Conservation (phyloP, 108 stramenopile genomes). For the Cylindrotheca closterium region DNA sequence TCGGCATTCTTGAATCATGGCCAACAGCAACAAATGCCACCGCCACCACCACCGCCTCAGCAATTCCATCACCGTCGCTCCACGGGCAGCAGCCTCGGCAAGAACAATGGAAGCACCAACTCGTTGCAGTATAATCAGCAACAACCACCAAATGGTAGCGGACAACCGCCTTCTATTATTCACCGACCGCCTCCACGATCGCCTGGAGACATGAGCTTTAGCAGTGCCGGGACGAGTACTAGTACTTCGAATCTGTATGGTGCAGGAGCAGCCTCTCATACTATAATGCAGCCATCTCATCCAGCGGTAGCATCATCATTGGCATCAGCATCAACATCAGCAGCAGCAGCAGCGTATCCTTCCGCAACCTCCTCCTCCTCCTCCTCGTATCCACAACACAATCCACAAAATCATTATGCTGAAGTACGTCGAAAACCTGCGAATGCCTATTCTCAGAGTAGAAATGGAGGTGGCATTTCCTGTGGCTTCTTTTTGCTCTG, state of each 20-base stretch:
- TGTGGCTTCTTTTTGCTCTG: not conserved
- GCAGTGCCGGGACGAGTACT: no score
- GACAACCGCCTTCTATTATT: no score
- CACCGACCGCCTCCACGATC: no score
- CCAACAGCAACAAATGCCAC: not conserved
- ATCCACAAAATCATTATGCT: not conserved
- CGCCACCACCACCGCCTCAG: not conserved
- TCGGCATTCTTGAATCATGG: not conserved
- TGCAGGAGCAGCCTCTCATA: no score
- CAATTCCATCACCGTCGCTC: not conserved
- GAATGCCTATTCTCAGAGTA: no score
- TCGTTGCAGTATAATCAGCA: no score
- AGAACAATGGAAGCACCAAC: not conserved
- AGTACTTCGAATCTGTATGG: no score
- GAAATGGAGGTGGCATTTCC: not conserved
- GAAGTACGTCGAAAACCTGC: not conserved
- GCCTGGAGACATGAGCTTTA: no score
- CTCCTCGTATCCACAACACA: not conserved
- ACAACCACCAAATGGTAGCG: no score
- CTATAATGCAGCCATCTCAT: not conserved
- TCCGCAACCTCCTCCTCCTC: not conserved
- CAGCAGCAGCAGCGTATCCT: not conserved
- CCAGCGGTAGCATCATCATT: not conserved
- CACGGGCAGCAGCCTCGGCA: not conserved
- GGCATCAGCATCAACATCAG: not conserved